These are phyloP conservation scores for Buxus sempervirens DNA, from an alignment of 164 flowering plant genomes.

Conservation along the genomic window DNA sequence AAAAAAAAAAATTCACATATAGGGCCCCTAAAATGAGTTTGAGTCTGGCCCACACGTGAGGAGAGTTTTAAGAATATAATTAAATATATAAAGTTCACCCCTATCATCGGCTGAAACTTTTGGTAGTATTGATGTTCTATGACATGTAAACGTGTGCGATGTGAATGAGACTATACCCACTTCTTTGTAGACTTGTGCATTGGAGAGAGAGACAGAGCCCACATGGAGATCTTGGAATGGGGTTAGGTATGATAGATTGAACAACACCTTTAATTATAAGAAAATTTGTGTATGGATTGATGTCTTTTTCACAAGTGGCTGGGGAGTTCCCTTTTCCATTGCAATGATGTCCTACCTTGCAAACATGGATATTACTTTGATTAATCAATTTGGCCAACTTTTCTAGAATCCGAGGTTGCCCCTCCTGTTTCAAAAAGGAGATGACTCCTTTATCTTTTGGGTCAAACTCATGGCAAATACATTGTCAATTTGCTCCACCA, in stretches of 20 bases:
- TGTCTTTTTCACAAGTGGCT: not conserved
- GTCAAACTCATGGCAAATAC: conserved; percentile 7
- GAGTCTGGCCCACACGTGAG: too few species aligned
- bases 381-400: not conserved
- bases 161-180: too few species aligned
- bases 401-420: conserved; percentile 30
- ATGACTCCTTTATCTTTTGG: conserved; percentile 9
- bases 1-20: too few species aligned
- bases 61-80: too few species aligned
- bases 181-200: too few species aligned
- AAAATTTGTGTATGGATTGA: not conserved
- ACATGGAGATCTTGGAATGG: not conserved
- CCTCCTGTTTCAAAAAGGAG: conserved; percentile 5
- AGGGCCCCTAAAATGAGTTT: too few species aligned
- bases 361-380: not conserved
- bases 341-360: conserved; percentile 1
- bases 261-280: not conserved
- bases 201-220: too few species aligned
- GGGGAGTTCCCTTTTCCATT: not conserved
- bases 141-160: too few species aligned
- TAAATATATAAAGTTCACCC: too few species aligned
- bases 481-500: too few species aligned
- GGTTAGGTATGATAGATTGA: not conserved
- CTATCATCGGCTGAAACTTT: too few species aligned
- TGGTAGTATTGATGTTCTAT: too few species aligned